phyloP scores from a whole-genome alignment of 805 yeast genomes.

The Saturnispora besseyi region DNA sequence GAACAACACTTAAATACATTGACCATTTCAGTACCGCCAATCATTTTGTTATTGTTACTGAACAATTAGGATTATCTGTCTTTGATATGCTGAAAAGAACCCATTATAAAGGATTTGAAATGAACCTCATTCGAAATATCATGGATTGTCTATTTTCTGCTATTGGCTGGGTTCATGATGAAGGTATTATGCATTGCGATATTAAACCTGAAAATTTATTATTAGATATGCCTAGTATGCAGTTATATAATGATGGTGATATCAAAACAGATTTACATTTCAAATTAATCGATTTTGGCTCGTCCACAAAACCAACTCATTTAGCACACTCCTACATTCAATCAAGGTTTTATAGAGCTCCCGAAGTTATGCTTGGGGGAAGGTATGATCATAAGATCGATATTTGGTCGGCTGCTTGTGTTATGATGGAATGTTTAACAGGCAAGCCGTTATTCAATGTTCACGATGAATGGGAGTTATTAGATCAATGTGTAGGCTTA shows the following conservation, averaged over 20 bases:
- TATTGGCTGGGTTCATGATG: constrained; percentile 46
- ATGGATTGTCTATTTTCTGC: constrained; percentile 51
- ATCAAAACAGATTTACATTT: constrained; percentile 19
- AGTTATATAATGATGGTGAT: constrained; percentile 6
- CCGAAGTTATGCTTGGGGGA: constrained; percentile 65
- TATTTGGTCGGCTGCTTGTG: constrained; percentile 94
- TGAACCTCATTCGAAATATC: constrained; percentile 34
- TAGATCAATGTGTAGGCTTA: constrained; percentile 29
- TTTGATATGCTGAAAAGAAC: constrained; percentile 49
- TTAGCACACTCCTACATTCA: constrained; percentile 43
- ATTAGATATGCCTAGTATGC: constrained; percentile 32
- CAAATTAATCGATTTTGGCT: constrained; percentile 77
- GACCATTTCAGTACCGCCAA: constrained; percentile 74
- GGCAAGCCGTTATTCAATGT: constrained; percentile 44
- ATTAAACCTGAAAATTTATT: constrained; percentile 73
- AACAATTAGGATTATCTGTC: constrained; percentile 57
- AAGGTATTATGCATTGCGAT: constrained; percentile 70
- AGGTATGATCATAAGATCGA: constrained; percentile 46
- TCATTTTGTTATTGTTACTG: constrained; percentile 76
- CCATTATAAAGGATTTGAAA: constrained; percentile 40
- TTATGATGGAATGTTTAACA: constrained; percentile 74
- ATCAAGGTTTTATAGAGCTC: constrained; percentile 71
- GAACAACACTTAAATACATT: constrained; percentile 41
- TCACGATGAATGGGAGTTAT: constrained; percentile 39
- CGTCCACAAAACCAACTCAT: constrained; percentile 41